Conservation (phyloP, 208 protist genomes). For the Porcisia deanei region DNA sequence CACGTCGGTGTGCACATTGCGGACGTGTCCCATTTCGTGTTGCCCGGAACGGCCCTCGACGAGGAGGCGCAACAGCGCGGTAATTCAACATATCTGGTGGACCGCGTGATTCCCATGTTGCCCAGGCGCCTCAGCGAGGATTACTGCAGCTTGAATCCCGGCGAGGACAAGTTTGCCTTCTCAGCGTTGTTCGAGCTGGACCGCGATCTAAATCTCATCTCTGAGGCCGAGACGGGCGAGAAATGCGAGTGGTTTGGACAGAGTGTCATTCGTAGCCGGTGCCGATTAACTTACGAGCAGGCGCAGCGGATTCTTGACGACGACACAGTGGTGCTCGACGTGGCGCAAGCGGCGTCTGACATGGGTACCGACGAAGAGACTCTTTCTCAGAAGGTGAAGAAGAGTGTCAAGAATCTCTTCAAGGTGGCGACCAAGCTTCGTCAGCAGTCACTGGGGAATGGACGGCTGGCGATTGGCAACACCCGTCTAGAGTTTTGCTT, state of each 20-base stretch:
- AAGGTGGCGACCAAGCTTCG: conserved; percentile 65
- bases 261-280: conserved; percentile 89
- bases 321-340: conserved; percentile 35
- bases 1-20: conserved; percentile 96
- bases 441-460: conserved; percentile 40
- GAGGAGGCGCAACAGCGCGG: conserved; percentile 78
- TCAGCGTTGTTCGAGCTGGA: conserved; percentile 85
- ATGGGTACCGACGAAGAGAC: conserved; percentile 14
- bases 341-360: conserved; percentile 26
- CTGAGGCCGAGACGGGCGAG: conserved; percentile 36
- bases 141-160: conserved; percentile 88
- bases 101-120: conserved; percentile 92
- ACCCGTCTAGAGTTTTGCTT: conserved; percentile 60
- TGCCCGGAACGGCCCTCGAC: conserved; percentile 70
- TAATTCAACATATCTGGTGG: conserved; percentile 91
- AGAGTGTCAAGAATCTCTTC: conserved; percentile 58
- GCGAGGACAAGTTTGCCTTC: conserved; percentile 89
- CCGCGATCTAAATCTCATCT: conserved; percentile 58
- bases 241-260: conserved; percentile 77
- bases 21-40: conserved; percentile 92
- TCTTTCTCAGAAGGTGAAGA: conserved; percentile 36
- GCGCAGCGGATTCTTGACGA: conserved; percentile 81
- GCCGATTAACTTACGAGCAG: conserved; percentile 83
- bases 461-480: conserved; percentile 65
- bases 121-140: conserved; percentile 86